Evolutionary conservation across 2,329 filamentous ascomycete species (phyloP).

Genomic region (Beauveria sp.): DNA sequence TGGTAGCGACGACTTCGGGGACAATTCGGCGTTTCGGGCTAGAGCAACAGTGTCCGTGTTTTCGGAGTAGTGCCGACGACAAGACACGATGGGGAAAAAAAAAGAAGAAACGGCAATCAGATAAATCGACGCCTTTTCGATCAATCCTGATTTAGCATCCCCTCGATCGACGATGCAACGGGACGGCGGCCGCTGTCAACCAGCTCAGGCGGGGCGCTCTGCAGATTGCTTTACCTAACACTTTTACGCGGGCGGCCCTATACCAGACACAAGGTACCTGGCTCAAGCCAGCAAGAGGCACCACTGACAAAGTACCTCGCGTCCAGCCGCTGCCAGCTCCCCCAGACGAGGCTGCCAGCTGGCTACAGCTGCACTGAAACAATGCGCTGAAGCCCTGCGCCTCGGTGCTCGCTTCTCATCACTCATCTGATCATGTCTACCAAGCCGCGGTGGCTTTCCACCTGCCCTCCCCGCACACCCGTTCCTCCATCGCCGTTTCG

Average conservation of each 20-base stretch:
- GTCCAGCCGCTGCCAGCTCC: background rate
- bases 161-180: background rate
- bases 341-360: background rate
- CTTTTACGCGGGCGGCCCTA: no score
- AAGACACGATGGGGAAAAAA: background rate
- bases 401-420: background rate
- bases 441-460: background rate
- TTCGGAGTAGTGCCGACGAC: no score
- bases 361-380: background rate
- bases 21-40: slow-evolving; percentile 8
- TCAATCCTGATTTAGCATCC: background rate
- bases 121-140: background rate
- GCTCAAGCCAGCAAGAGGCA: background rate
- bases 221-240: background rate
- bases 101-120: background rate
- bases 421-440: background rate
- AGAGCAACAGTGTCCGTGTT: background rate
- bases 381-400: background rate
- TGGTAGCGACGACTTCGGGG: slow-evolving; percentile 6
- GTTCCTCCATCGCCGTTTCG: background rate
- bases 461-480: background rate
- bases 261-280: background rate
- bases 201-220: background rate
- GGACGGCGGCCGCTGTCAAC: background rate
- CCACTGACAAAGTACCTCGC: background rate